Conservation (phyloP, 1,284 basidiomycete genomes). For the Polyporus tsugae region DNA sequence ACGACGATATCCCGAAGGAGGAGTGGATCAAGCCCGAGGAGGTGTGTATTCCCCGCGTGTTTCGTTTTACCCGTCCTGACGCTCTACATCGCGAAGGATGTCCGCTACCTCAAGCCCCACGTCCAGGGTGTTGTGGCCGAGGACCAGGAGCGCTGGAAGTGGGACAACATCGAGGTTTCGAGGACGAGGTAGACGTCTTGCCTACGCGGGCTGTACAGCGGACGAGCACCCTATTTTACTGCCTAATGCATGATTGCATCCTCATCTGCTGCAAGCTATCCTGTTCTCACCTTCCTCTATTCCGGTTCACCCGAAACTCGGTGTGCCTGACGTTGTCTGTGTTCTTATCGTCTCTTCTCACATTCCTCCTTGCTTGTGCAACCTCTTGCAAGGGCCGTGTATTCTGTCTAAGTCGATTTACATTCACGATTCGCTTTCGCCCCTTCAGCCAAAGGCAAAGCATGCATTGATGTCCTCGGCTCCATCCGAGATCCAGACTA, state of each 20-base stretch:
- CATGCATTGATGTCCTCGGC: not conserved
- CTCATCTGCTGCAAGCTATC: constrained; percentile 10
- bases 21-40: constrained; percentile 85
- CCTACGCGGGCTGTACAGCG: constrained; percentile 13
- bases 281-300: not conserved
- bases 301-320: not conserved
- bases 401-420: not conserved
- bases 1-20: constrained; percentile 86
- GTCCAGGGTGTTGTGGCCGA: constrained; percentile 82
- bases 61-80: constrained; percentile 3
- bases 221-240: constrained; percentile 18
- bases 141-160: constrained; percentile 81
- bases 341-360: not conserved
- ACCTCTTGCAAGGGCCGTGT: not conserved
- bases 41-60: constrained; percentile 54
- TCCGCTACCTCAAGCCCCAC: constrained; percentile 89
- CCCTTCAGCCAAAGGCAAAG: not conserved
- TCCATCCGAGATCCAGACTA: not conserved
- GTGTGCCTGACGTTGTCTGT: not conserved
- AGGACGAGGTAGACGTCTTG: constrained; percentile 57
- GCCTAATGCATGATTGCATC: constrained; percentile 30
- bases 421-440: not conserved
- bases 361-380: not conserved
- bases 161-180: constrained; percentile 81
- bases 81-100: constrained; percentile 69